Percentiles rank a stretch among this genome's conserved stretches.
Evolutionary conservation across 345 rosid species (phyloP).

Genomic region (Moricandia arvensis): DNA sequence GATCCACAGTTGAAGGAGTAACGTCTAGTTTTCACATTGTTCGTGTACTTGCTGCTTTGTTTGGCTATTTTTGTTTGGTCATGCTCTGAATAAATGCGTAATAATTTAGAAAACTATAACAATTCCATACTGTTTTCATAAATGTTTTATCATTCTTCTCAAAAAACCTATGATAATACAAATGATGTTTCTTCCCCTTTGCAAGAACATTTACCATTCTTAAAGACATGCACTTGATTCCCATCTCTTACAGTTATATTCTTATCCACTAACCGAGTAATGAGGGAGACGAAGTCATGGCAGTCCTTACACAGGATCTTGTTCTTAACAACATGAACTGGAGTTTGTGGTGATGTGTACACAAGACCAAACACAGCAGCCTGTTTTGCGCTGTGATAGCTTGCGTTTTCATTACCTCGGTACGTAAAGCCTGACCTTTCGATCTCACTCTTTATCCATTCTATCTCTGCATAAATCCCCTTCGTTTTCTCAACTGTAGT

Average conservation of each 20-base stretch:
- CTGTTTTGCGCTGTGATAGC: constrained; percentile 30
- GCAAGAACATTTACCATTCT: constrained; percentile 37
- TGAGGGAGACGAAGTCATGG: too few relatives aligned
- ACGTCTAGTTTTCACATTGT: constrained; percentile 24
- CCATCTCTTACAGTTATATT: background rate
- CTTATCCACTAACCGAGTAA: too few relatives aligned
- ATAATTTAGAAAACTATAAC: constrained; percentile 25
- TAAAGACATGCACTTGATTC: constrained; percentile 33
- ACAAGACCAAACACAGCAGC: background rate
- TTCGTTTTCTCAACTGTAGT: constrained; percentile 18
- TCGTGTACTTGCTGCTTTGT: constrained; percentile 12
- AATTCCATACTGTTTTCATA: constrained; percentile 13
- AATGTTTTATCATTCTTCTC: constrained; percentile 15
- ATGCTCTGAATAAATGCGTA: constrained; percentile 22
- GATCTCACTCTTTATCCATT: constrained; percentile 21
- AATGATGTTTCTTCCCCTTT: constrained; percentile 16
- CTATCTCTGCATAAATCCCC: constrained; percentile 33
- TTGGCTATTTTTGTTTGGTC: constrained; percentile 19
- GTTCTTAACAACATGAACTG: constrained; percentile 35
- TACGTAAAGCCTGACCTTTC: constrained; percentile 22
- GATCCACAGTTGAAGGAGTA: constrained; percentile 50
- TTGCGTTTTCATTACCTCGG: constrained; percentile 21
- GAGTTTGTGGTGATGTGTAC: constrained; percentile 16
- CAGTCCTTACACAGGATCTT: constrained; percentile 34
- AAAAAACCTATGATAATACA: constrained; percentile 17